phyloP scores from a whole-genome alignment of 768 basidiomycete genomes.

The Wakefieldia striispora region DNA sequence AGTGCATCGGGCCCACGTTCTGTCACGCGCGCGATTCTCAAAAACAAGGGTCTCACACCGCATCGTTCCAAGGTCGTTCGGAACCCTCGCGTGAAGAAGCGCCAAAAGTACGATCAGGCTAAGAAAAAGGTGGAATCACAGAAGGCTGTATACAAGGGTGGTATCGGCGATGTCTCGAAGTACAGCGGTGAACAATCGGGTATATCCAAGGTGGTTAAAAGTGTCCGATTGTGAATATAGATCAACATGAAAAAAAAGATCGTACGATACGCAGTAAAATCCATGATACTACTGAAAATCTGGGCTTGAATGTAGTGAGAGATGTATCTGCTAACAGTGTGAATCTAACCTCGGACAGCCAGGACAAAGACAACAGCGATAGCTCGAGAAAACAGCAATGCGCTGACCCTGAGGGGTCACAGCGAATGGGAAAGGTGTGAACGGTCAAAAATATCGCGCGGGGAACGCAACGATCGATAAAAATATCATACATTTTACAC shows the following conservation, averaged over 20 bases:
- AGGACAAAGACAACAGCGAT: constrained; percentile 1
- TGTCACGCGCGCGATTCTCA: constrained; percentile 86
- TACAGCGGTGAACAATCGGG: constrained; percentile 94
- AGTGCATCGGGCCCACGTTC: constrained; percentile 74
- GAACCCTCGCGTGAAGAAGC: constrained; percentile 98
- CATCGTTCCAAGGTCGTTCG: constrained; percentile 84
- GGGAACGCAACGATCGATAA: constrained; percentile 18
- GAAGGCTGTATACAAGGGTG: constrained; percentile 91
- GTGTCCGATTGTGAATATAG: constrained; percentile 56
- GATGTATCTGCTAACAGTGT: constrained; percentile 5
- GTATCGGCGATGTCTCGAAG: constrained; percentile 63
- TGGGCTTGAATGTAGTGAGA: constrained; percentile 13
- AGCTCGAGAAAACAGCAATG: constrained; percentile 19
- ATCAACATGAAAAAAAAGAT: constrained; percentile 1
- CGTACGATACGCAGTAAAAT: constrained; percentile 8
- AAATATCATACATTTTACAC: constrained; percentile 27
- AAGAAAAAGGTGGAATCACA: constrained; percentile 89
- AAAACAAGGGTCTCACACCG: constrained; percentile 94
- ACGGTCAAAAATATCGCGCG: constrained; percentile 9
- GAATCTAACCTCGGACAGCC: constrained; percentile 13
- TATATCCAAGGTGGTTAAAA: constrained; percentile 89
- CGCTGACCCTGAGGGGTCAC: constrained; percentile 8
- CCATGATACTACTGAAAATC: constrained; percentile 10
- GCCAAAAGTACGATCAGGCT: constrained; percentile 89
- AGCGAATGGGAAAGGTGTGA: constrained; percentile 4